These are phyloP conservation scores for baker's yeast (Saccharomyces cerevisiae) DNA, from an alignment of 805 yeast species.

Conservation along the genomic window DNA sequence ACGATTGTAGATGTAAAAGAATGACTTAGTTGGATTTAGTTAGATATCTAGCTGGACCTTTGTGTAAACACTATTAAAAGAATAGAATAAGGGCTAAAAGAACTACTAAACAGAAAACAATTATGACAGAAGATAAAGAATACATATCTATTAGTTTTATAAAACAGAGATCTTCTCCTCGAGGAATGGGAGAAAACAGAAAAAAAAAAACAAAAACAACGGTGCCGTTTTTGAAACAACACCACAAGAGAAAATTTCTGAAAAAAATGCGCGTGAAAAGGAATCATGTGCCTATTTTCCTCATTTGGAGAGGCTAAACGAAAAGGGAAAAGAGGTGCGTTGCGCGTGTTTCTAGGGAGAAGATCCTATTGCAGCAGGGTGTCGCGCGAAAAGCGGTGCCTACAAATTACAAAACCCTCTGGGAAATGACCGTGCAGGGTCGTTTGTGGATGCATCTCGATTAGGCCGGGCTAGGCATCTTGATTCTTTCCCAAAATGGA, in stretches of 20 bases:
- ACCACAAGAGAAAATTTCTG: not conserved
- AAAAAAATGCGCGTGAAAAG: not conserved
- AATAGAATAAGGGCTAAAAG: not conserved
- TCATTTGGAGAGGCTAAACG: not conserved
- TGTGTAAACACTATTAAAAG: not conserved
- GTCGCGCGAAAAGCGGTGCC: not conserved
- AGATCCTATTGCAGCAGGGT: not conserved
- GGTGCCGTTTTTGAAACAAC: not conserved
- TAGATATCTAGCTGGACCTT: not conserved
- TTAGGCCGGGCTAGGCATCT: not conserved
- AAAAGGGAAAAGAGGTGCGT: not conserved
- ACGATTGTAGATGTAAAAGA: constrained; percentile 4
- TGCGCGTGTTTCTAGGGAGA: not conserved
- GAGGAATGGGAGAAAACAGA: not conserved
- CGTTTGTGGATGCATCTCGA: not conserved
- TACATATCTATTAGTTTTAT: not conserved
- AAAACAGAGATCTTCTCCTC: not conserved
- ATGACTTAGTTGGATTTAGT: constrained; percentile 5
- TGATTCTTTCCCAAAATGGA: not conserved
- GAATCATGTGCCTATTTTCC: not conserved
- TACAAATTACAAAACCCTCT: not conserved
- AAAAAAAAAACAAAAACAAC: not conserved
- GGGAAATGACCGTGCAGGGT: not conserved
- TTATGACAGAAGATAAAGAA: not conserved
- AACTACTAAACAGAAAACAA: not conserved